Evolutionary conservation across 2,329 filamentous ascomycete genomes (phyloP).

Genomic region (Harringtonia lauricola): DNA sequence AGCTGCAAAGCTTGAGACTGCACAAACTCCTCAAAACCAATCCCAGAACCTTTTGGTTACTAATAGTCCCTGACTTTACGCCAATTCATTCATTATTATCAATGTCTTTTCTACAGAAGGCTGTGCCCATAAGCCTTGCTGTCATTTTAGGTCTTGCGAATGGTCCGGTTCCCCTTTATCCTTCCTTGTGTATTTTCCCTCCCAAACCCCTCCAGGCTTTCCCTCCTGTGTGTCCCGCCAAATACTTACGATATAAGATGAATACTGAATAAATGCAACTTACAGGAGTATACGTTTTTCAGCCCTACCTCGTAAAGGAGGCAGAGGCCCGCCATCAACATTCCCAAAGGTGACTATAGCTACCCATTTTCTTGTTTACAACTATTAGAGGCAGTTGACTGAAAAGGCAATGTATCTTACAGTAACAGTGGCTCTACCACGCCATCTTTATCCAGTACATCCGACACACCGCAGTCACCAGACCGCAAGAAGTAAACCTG

Average conservation of each 20-base stretch:
- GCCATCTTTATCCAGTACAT: no score
- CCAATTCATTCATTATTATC: no score
- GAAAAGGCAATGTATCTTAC: no score
- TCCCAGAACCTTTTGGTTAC: no score
- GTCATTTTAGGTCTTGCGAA: constrained; percentile 20
- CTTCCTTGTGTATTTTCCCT: neutral
- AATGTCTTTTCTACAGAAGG: constrained; percentile 10
- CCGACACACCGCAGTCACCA: no score
- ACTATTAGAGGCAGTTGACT: neutral
- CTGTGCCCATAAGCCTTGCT: constrained; percentile 16
- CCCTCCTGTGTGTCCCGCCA: no score
- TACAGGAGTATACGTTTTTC: constrained; percentile 11
- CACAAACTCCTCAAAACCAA: no score
- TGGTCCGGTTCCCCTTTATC: constrained; percentile 11
- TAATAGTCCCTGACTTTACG: no score
- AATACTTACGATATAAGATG: neutral
- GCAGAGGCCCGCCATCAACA: neutral
- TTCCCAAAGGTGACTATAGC: neutral
- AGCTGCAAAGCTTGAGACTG: no score
- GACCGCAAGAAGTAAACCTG: no score
- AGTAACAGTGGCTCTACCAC: no score
- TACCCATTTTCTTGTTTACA: neutral
- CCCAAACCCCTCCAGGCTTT: no score
- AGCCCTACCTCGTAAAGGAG: constrained; percentile 6
- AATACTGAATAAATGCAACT: neutral